Evolutionary conservation across 2,329 filamentous ascomycete genomes (phyloP).

Genomic region (Pestalotiopsis sp.): DNA sequence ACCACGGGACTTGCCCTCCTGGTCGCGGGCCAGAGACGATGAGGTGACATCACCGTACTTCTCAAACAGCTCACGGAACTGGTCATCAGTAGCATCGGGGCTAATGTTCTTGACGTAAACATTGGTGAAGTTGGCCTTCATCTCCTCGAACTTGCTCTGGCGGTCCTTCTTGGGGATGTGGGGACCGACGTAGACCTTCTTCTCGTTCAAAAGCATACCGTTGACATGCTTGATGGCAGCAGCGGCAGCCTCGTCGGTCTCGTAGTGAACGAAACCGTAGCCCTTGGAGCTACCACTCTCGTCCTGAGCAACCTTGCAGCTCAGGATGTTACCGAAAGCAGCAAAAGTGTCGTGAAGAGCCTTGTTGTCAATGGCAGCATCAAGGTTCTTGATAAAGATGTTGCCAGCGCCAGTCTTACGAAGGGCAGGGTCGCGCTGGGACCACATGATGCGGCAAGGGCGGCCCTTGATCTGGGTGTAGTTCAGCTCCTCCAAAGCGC

Average conservation of each 20-base stretch:
- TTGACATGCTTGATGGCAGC: slow-evolving; percentile 99
- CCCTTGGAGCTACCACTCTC: slow-evolving; percentile 97
- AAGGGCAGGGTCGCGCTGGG: slow-evolving; percentile 96
- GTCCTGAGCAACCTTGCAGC: slow-evolving; percentile 99
- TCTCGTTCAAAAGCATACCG: slow-evolving; percentile 99
- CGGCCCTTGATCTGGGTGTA: slow-evolving; percentile 99
- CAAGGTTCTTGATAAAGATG: slow-evolving; percentile 99
- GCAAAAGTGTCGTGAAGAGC: slow-evolving; percentile 99
- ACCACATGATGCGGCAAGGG: slow-evolving; percentile 99
- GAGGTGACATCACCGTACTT: slow-evolving; percentile 94
- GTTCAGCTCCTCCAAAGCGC: slow-evolving; percentile 98
- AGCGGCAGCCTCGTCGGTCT: slow-evolving; percentile 95
- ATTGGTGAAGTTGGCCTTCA: slow-evolving; percentile 99
- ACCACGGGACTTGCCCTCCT: slow-evolving; percentile 89
- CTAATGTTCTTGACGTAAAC: slow-evolving; percentile 99
- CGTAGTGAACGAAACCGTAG: slow-evolving; percentile 99
- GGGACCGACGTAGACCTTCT: slow-evolving; percentile 99
- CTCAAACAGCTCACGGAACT: slow-evolving; percentile 93
- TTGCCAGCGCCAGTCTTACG: slow-evolving; percentile 99
- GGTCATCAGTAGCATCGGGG: slow-evolving; percentile 81
- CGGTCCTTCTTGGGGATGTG: slow-evolving; percentile 99
- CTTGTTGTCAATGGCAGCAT: slow-evolving; percentile 99
- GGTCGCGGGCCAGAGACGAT: slow-evolving; percentile 86
- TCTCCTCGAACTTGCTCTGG: slow-evolving; percentile 99
- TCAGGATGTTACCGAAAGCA: slow-evolving; percentile 98